Percentiles rank a stretch among this genome's conserved stretches.
phyloP scores from a whole-genome alignment of 2,329 filamentous ascomycete genomes.

The Fusarium coicis region DNA sequence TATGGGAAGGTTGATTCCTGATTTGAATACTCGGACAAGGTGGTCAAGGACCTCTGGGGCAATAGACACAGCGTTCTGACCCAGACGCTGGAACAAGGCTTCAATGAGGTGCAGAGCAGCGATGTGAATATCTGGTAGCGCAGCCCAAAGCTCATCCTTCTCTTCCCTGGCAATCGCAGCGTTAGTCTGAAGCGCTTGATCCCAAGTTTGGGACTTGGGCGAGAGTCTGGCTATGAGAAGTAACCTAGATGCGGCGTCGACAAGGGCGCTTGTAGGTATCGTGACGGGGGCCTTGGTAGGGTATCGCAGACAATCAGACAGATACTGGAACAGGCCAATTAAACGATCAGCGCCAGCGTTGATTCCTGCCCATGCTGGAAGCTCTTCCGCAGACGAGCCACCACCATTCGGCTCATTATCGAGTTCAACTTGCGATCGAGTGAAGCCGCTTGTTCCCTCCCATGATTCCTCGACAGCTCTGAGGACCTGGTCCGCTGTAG shows the following conservation, averaged over 20 bases:
- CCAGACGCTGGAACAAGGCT: slow-evolving; percentile 67
- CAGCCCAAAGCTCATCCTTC: slow-evolving; percentile 79
- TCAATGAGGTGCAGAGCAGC: slow-evolving; percentile 73
- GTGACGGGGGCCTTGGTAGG: slow-evolving; percentile 73
- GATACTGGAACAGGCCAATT: slow-evolving; percentile 70
- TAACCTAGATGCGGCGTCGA: slow-evolving; percentile 77
- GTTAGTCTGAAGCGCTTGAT: slow-evolving; percentile 71
- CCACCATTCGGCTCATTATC: slow-evolving; percentile 62
- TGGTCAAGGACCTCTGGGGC: slow-evolving; percentile 76
- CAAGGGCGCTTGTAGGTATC: slow-evolving; percentile 73
- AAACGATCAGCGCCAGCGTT: slow-evolving; percentile 77
- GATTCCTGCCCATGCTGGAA: slow-evolving; percentile 81
- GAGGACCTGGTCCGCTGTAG: slow-evolving; percentile 79
- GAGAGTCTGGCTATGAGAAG: slow-evolving; percentile 70
- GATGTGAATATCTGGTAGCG: slow-evolving; percentile 79
- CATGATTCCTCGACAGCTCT: slow-evolving; percentile 84
- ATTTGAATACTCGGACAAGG: slow-evolving; percentile 75
- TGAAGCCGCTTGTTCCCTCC: slow-evolving; percentile 71
- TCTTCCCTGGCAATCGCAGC: slow-evolving; percentile 82
- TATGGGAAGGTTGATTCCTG: slow-evolving; percentile 60
- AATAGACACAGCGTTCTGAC: slow-evolving; percentile 66
- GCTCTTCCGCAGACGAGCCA: slow-evolving; percentile 56
- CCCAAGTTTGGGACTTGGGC: slow-evolving; percentile 57
- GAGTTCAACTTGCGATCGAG: slow-evolving; percentile 54
- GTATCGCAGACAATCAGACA: slow-evolving; percentile 71